Conservation (phyloP, 352 stramenopile genomes). For the Phytophthora citrophthora region DNA sequence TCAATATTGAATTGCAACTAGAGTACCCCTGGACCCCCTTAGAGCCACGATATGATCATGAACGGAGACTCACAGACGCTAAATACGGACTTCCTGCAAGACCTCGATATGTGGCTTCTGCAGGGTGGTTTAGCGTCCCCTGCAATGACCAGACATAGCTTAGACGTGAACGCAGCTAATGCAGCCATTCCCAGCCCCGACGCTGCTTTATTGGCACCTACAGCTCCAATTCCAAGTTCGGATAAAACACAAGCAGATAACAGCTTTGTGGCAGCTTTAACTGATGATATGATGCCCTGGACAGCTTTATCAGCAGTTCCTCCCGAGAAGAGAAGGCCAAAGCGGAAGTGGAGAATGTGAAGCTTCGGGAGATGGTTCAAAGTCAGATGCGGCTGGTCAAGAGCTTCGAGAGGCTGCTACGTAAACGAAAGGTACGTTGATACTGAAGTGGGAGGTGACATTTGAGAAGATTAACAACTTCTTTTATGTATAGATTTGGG, state of each 20-base stretch:
- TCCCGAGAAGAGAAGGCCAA: slow-evolving; percentile 35
- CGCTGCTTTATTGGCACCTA: slow-evolving; percentile 18
- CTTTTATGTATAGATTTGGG: slow-evolving; percentile 26
- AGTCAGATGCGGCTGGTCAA: slow-evolving; percentile 43
- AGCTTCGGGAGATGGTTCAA: slow-evolving; percentile 50
- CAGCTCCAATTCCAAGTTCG: slow-evolving; percentile 4
- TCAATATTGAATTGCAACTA: too few species aligned
- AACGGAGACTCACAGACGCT: slow-evolving; percentile 11
- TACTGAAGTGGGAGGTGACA: too few species aligned
- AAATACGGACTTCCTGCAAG: slow-evolving; percentile 34
- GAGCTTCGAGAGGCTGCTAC: slow-evolving; percentile 47
- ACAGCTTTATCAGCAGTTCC: background rate
- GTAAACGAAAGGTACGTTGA: slow-evolving; percentile 39
- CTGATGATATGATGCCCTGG: slow-evolving; percentile 8
- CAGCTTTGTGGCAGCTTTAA: slow-evolving; percentile 19
- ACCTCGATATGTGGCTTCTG: slow-evolving; percentile 39
- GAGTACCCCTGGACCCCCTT: too few species aligned
- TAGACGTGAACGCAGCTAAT: background rate
- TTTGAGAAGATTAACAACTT: slow-evolving; percentile 1
- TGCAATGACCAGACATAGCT: background rate
- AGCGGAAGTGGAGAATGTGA: slow-evolving; percentile 51
- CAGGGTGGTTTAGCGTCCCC: slow-evolving; percentile 5
- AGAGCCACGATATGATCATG: too few species aligned
- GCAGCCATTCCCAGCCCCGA: slow-evolving; percentile 4
- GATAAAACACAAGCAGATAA: background rate